Conservation (phyloP, 2,329 filamentous ascomycete genomes). For the Aspergillus arachidicola region DNA sequence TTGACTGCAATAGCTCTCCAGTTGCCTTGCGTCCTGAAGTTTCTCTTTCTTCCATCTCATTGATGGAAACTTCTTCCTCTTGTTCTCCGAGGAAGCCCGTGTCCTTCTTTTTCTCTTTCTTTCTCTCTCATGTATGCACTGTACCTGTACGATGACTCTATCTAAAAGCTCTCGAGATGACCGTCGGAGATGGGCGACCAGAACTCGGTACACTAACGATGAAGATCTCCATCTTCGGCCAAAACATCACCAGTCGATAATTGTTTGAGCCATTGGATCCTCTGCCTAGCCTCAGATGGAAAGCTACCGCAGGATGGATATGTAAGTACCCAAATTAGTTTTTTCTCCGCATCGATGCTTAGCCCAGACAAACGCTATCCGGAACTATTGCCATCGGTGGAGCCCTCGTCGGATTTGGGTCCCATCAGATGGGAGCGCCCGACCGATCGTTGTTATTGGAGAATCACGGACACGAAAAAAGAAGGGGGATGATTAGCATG, state of each 20-base stretch:
- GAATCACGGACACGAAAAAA: constrained; percentile 5
- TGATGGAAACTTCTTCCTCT: constrained; percentile 2
- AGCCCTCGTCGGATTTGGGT: constrained; percentile 13
- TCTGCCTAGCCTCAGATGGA: neutral
- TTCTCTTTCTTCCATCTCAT: neutral
- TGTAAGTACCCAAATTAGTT: constrained; percentile 1
- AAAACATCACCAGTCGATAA: neutral
- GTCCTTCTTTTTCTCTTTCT: neutral
- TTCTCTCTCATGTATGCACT: neutral
- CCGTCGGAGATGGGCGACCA: neutral
- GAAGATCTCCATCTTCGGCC: neutral
- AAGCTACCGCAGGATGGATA: neutral
- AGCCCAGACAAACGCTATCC: constrained; percentile 19
- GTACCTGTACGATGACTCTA: neutral
- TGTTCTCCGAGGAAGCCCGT: neutral
- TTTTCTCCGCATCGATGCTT: constrained; percentile 22
- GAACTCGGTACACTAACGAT: neutral
- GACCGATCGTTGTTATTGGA: constrained; percentile 19
- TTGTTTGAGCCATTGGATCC: neutral
- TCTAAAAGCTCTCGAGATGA: neutral
- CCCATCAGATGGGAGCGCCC: constrained; percentile 14
- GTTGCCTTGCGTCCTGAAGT: neutral
- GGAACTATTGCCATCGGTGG: constrained; percentile 22
- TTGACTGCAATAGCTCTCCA: neutral
- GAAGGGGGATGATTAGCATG: constrained; percentile 10